Evolutionary conservation across 2,329 filamentous ascomycete genomes (phyloP).

Genomic region (Mollisiaceae sp.): DNA sequence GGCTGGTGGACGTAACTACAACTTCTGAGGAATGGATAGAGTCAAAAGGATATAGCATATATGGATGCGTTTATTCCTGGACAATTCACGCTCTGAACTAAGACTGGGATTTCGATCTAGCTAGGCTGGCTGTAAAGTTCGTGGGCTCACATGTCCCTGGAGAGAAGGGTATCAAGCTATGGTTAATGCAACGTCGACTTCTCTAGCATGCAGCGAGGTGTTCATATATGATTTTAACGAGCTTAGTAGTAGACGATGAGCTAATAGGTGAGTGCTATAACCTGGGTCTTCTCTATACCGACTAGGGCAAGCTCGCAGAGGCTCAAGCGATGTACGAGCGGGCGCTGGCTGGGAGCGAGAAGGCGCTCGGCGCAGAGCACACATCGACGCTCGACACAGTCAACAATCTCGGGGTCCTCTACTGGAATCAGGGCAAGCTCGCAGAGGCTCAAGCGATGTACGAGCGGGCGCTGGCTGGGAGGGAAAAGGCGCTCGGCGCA

Average conservation of each 20-base stretch:
- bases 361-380: slow-evolving; percentile 22
- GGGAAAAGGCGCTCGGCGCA: slow-evolving; percentile 22
- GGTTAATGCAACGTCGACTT: slow-evolving; percentile 20
- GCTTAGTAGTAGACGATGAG: slow-evolving; percentile 28
- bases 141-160: slow-evolving; percentile 14
- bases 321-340: slow-evolving; percentile 34
- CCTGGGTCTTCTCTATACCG: slow-evolving; percentile 8
- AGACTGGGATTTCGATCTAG: slow-evolving; percentile 18
- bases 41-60: slow-evolving; percentile 20
- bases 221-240: slow-evolving; percentile 14
- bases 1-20: slow-evolving; percentile 14
- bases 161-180: slow-evolving; percentile 10
- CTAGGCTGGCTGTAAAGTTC: slow-evolving; percentile 17
- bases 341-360: slow-evolving; percentile 24
- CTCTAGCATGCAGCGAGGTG: slow-evolving; percentile 20
- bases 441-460: slow-evolving; percentile 36
- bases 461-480: slow-evolving; percentile 22
- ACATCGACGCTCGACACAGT: slow-evolving; percentile 22
- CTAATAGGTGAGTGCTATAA: slow-evolving; percentile 20
- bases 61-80: slow-evolving; percentile 21
- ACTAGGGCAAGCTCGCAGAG: slow-evolving; percentile 29
- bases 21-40: slow-evolving; percentile 16
- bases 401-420: slow-evolving; percentile 37
- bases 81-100: slow-evolving; percentile 21
- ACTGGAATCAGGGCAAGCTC: slow-evolving; percentile 34